Conservation (phyloP, 129 eudicot genomes). For the Chrysanthemum makinoi region DNA sequence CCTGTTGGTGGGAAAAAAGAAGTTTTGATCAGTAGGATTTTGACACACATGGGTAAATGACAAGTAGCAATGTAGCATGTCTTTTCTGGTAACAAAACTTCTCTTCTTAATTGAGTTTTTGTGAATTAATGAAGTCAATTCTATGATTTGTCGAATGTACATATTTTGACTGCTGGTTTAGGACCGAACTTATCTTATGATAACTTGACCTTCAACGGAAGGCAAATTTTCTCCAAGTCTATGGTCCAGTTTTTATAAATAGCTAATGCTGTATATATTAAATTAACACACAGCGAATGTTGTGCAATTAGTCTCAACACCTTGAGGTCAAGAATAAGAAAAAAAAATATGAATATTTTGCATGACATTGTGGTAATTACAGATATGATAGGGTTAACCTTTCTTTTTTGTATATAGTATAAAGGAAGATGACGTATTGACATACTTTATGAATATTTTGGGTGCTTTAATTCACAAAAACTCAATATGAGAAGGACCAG, state of each 20-base stretch:
- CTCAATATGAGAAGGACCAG: too few relatives aligned
- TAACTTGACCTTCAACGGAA: too few relatives aligned
- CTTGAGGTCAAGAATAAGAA: too few relatives aligned
- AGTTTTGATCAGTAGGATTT: slow-evolving; percentile 66
- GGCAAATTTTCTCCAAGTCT: too few relatives aligned
- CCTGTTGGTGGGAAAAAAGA: slow-evolving; percentile 78
- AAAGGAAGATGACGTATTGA: neutral
- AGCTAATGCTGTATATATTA: too few relatives aligned
- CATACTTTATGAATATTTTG: neutral
- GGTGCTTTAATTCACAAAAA: too few relatives aligned
- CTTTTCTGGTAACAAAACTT: neutral
- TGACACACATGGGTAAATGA: slow-evolving; percentile 83
- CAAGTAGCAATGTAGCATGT: slow-evolving; percentile 8
- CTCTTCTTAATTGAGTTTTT: neutral
- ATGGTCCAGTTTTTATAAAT: too few relatives aligned
- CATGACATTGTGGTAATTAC: too few relatives aligned
- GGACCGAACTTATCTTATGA: neutral
- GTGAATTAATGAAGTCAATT: neutral
- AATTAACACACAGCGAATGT: too few relatives aligned
- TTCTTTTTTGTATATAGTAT: neutral
- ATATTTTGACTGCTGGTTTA: neutral
- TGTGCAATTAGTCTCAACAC: too few relatives aligned
- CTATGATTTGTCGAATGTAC: neutral
- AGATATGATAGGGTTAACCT: neutral
- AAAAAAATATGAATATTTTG: too few relatives aligned